These are phyloP conservation scores for Cymbomonas tetramitiformis DNA, from an alignment of 139 green algal genomes.

Conservation along the genomic window DNA sequence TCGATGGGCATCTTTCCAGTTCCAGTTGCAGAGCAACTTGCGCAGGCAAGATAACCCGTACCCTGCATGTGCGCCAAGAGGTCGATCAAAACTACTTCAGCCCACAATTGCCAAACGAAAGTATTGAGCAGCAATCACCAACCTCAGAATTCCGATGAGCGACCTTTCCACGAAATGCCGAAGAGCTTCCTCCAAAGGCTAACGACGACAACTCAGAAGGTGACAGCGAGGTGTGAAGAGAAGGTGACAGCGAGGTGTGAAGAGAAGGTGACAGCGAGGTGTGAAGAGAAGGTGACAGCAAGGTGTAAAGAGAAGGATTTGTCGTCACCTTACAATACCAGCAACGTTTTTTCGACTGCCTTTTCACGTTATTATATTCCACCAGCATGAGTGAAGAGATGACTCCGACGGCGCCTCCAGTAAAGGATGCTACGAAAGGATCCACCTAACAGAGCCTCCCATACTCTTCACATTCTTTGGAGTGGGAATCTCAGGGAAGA, in stretches of 20 bases:
- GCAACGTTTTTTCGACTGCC: constrained; percentile 52
- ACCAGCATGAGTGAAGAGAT: constrained; percentile 85
- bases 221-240: too few species aligned
- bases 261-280: neutral
- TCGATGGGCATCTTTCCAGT: too few species aligned
- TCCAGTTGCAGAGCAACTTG: constrained; percentile 49
- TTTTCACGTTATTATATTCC: constrained; percentile 82
- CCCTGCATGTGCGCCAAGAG: too few species aligned
- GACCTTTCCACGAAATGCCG: too few species aligned
- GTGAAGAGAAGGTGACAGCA: neutral
- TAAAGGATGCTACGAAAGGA: constrained; percentile 96
- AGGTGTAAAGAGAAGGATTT: neutral
- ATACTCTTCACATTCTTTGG: neutral
- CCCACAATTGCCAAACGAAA: too few species aligned
- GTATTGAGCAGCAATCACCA: too few species aligned
- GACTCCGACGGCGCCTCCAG: constrained; percentile 82
- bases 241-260: too few species aligned
- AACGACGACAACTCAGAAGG: too few species aligned
- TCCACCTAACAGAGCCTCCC: too few species aligned
- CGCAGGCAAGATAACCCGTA: constrained; percentile 83
- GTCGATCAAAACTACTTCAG: too few species aligned
- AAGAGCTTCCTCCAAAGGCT: too few species aligned
- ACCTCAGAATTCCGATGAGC: too few species aligned
- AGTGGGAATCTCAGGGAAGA: neutral
- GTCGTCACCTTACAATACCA: constrained; percentile 60